These are phyloP conservation scores for Notholithocarpus densiflorus DNA, from an alignment of 306 rosid species.

Conservation along the genomic window DNA sequence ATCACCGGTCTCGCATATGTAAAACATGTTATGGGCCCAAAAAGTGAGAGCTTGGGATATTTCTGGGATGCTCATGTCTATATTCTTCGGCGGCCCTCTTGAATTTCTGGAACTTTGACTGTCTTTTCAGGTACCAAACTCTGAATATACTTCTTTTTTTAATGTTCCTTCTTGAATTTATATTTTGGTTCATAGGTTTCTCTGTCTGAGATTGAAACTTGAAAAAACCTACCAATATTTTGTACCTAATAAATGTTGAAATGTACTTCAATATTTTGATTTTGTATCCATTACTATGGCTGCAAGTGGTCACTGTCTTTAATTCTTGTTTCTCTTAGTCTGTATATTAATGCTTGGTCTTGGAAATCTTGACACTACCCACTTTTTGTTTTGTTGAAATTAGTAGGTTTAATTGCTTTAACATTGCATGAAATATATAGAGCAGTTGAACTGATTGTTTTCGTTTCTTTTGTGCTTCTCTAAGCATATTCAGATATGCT, in stretches of 20 bases:
- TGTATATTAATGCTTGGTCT: constrained; percentile 1
- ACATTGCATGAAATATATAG: constrained; percentile 14
- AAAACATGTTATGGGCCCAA: constrained; percentile 13
- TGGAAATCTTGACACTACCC: not conserved
- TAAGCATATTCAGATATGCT: constrained; percentile 45
- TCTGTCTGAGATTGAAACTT: not conserved
- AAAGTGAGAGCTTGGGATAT: not conserved
- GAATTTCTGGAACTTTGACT: constrained; percentile 35
- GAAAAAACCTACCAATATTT: not conserved
- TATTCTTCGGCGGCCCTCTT: constrained; percentile 31
- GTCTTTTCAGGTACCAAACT: constrained; percentile 41
- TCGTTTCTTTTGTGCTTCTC: constrained; percentile 15
- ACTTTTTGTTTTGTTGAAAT: not conserved
- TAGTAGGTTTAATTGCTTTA: not conserved
- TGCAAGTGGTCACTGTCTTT: constrained; percentile 17
- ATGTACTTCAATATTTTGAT: not conserved
- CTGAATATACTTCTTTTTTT: not conserved
- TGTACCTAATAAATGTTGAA: constrained; percentile 1
- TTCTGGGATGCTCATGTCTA: constrained; percentile 26
- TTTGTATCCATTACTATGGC: not conserved
- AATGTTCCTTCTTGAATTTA: constrained; percentile 3
- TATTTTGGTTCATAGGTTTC: not conserved
- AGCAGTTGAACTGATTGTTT: constrained; percentile 7
- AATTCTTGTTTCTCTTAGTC: constrained; percentile 16
- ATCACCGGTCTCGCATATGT: constrained; percentile 12